These are phyloP conservation scores for Coemansia sp. DNA, from an alignment of 192 early-diverging fungal species.

Conservation along the genomic window DNA sequence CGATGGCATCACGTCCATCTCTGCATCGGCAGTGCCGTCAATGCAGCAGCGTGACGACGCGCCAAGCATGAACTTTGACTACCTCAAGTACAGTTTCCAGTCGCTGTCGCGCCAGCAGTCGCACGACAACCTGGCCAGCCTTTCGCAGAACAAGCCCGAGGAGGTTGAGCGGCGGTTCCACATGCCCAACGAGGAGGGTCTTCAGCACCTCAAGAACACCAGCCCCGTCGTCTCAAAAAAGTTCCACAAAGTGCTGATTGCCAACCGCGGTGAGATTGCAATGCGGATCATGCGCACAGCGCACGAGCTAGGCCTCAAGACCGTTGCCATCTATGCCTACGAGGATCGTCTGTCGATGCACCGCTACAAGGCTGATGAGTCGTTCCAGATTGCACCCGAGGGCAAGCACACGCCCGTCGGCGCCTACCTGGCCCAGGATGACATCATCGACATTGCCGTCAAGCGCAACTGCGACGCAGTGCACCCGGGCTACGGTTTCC, in stretches of 20 bases:
- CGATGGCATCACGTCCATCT: constrained; percentile 47
- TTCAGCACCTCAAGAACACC: constrained; percentile 51
- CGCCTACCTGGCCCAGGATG: constrained; percentile 91
- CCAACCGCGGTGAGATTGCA: constrained; percentile 82
- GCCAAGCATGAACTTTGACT: constrained; percentile 53
- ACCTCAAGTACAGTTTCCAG: constrained; percentile 53
- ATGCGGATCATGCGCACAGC: constrained; percentile 92
- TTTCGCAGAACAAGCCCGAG: constrained; percentile 23
- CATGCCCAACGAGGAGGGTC: constrained; percentile 55
- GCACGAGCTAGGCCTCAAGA: constrained; percentile 86
- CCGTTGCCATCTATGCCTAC: constrained; percentile 85
- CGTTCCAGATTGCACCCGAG: constrained; percentile 88
- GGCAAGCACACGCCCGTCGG: constrained; percentile 83
- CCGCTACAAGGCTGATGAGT: constrained; percentile 94
- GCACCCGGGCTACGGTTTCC: constrained; percentile 96
- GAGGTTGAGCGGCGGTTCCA: constrained; percentile 52
- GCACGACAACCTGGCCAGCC: constrained; percentile 37
- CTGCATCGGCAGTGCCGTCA: constrained; percentile 31
- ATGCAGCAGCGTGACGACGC: constrained; percentile 27
- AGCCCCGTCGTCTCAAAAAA: constrained; percentile 42
- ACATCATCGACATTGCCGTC: constrained; percentile 86
- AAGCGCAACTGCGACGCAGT: constrained; percentile 78
- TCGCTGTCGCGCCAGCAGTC: constrained; percentile 43
- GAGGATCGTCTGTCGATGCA: constrained; percentile 93
- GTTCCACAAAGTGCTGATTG: constrained; percentile 56